A percentile compares a stretch with the other conserved stretches of the same genome.
Conservation (phyloP, 345 rosid species). For the Salix brachista region DNA sequence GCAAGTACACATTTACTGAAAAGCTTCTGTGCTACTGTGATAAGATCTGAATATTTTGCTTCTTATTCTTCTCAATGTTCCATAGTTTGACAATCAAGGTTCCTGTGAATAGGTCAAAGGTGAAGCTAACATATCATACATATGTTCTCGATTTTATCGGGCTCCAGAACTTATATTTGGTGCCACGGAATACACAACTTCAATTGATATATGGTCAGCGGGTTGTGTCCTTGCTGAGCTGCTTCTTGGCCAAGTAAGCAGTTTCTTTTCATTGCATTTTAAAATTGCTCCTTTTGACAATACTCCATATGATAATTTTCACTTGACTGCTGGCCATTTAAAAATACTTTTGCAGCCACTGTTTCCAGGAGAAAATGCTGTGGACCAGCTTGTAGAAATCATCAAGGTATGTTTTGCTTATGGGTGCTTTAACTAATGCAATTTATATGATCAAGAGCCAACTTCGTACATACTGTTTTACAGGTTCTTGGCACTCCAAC, state of each 20-base stretch:
- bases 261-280: background rate
- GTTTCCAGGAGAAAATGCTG: conserved; percentile 37
- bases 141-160: conserved; percentile 33
- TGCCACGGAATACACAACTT: conserved; percentile 30
- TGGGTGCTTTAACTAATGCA: background rate
- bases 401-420: conserved; percentile 21
- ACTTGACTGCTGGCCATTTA: background rate
- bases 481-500: conserved; percentile 39
- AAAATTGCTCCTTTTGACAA: background rate
- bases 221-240: conserved; percentile 40
- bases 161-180: conserved; percentile 40
- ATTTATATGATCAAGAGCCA: background rate
- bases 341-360: conserved; percentile 21
- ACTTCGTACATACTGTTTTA: background rate
- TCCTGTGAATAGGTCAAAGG: conserved; percentile 26
- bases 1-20: background rate
- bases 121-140: conserved; percentile 32
- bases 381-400: conserved; percentile 36
- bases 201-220: conserved; percentile 38
- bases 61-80: background rate
- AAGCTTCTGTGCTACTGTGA: background rate
- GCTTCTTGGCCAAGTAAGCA: conserved; percentile 28
- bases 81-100: background rate
- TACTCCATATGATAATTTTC: background rate
- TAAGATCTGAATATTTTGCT: background rate